phyloP scores from a whole-genome alignment of 1,139 yeast species.

The Taiozyma sp. region DNA sequence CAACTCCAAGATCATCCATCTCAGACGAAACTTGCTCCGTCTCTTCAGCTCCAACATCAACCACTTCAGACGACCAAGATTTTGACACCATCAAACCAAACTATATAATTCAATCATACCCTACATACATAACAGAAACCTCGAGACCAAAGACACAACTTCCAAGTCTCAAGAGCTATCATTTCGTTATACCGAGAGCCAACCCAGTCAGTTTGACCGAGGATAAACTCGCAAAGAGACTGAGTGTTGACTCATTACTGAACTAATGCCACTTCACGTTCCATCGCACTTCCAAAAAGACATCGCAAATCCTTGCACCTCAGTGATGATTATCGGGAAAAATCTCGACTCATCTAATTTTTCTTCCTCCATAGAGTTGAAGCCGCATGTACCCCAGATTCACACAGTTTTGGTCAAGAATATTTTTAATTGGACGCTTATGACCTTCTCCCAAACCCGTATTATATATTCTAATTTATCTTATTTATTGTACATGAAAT shows the following conservation, averaged over 20 bases:
- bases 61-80: background rate
- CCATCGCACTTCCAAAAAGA: background rate
- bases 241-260: constrained; percentile 16
- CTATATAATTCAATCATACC: background rate
- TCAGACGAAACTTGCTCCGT: background rate
- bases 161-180: constrained; percentile 8
- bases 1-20: background rate
- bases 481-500: background rate
- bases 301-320: too few relatives aligned
- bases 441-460: background rate
- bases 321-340: background rate
- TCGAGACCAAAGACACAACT: background rate
- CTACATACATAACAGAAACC: background rate
- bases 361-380: background rate
- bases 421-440: too few relatives aligned
- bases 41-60: background rate
- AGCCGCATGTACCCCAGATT: background rate
- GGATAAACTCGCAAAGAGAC: constrained; percentile 6
- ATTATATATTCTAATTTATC: background rate
- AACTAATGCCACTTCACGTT: constrained; percentile 2
- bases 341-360: background rate
- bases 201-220: background rate
- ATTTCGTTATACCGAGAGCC: constrained; percentile 8
- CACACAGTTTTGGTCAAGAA: background rate
- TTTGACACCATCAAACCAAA: background rate